Percentiles rank a stretch among this genome's conserved stretches.
Evolutionary conservation across 805 yeast species (phyloP).

Genomic region (Soucietia sequanensis): DNA sequence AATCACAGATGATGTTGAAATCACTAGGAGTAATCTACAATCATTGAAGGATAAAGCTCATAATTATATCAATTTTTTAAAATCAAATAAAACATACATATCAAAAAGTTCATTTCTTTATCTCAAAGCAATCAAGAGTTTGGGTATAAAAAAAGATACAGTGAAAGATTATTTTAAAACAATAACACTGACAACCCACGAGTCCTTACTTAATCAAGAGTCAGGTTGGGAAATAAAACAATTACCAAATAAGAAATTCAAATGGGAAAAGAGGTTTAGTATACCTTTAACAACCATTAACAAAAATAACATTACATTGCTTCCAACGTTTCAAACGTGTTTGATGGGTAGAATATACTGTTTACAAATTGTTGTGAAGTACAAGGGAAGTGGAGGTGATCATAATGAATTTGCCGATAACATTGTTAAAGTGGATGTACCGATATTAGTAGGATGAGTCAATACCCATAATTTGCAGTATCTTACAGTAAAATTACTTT

Average conservation of each 20-base stretch:
- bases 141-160: conserved; percentile 41
- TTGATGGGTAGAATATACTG: conserved; percentile 58
- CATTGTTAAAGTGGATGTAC: conserved; percentile 32
- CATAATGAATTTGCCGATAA: conserved; percentile 31
- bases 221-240: conserved; percentile 29
- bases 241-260: conserved; percentile 8
- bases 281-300: conserved; percentile 43
- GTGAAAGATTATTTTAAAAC: conserved; percentile 35
- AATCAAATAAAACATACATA: conserved; percentile 29
- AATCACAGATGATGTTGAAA: conserved; percentile 28
- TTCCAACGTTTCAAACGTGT: conserved; percentile 66
- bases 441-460: conserved; percentile 35
- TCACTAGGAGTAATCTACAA: conserved; percentile 35
- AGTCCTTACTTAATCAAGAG: conserved; percentile 22
- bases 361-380: conserved; percentile 46
- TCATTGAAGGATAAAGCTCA: conserved; percentile 31
- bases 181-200: conserved; percentile 20
- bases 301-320: conserved; percentile 47
- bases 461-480: no score
- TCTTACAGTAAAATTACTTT: no score
- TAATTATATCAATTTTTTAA: conserved; percentile 33
- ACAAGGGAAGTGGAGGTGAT: conserved; percentile 39
- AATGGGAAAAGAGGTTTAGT: conserved; percentile 31
- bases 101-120: conserved; percentile 34
- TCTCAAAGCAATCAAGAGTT: conserved; percentile 35